Base-by-base conservation (phyloP, 106 monocot species). In the Acanthochlamys bracteata region DNA sequence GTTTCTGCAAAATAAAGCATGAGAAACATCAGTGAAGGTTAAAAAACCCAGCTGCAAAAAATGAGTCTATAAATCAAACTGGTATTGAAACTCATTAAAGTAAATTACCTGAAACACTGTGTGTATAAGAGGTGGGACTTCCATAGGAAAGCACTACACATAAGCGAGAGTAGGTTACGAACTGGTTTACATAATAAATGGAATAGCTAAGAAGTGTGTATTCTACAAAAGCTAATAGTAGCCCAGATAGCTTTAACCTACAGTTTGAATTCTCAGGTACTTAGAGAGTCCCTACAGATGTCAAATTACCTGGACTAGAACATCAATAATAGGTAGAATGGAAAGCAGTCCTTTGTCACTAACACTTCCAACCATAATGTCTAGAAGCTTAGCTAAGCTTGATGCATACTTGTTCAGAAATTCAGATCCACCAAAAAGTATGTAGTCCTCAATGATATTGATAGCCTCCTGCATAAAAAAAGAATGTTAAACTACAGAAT, bases 321-420 rank as follows among this genome's bases (percentile, higher is more conserved):
- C 65, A 67, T 96, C 91, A 63, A 96, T 76, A 8, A 88, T 71
- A 53, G 87, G 78, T 61, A 96, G 73, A 24, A 83, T 79, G 41
- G 91, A 88, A 74, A 96, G 88, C 43, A 96, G 71, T 24, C 91
- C 96, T 73, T 88, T 96, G 51, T 96, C 85, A 79, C 88, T 96
- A 33, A 88, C 91, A 83, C 80, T 85, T 64, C 80, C 87, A 80
- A 96, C 77, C 75, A 96, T 91, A 27, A 63, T 66, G 78, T 91
- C 84, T 74, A 96, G 88, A 68, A 96, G 27, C 67, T 80, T 83
- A 45, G 80, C 84, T 63, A 96, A 69, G 66, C 71, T 76, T 57
- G 88, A 80, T 57, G 91, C 82, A 73, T 96, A 81, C 60, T 74
- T 74, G 60, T 78, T 88, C 24, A 96, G 69, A 79, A 96, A 96